Percentiles rank a stretch among this genome's conserved stretches.
These are phyloP conservation scores for Phascolomyces articulosus DNA, from an alignment of 371 early-diverging fungal species.

Conservation along the genomic window DNA sequence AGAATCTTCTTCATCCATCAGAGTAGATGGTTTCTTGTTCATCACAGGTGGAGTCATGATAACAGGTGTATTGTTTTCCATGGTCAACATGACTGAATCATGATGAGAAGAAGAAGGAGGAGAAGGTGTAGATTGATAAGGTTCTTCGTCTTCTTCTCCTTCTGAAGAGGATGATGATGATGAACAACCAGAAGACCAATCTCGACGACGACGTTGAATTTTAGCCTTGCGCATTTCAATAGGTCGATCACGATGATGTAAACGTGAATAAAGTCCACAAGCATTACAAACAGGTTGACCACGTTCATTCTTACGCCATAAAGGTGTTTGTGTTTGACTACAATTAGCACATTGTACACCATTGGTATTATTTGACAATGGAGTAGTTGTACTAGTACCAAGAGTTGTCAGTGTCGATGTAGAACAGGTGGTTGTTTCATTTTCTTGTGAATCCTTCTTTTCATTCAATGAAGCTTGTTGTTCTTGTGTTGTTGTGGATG, in stretches of 20 bases:
- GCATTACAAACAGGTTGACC: conserved; percentile 91
- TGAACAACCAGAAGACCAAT: conserved; percentile 36
- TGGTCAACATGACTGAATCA: no score
- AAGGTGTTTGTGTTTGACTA: conserved; percentile 82
- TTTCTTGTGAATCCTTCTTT: conserved; percentile 2
- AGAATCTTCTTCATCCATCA: conserved; percentile 31
- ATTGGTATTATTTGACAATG: not conserved
- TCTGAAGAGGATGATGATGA: not conserved
- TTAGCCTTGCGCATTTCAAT: conserved; percentile 66
- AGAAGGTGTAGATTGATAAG: no score
- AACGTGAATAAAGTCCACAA: conserved; percentile 86
- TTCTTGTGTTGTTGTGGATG: not conserved
- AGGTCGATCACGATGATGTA: conserved; percentile 73
- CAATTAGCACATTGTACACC: conserved; percentile 73
- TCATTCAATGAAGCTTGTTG: not conserved
- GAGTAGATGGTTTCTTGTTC: not conserved
- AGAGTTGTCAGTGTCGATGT: no score
- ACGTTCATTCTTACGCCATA: conserved; percentile 84
- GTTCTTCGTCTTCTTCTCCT: conserved; percentile 10
- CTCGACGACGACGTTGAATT: conserved; percentile 67
- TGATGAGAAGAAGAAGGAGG: not conserved
- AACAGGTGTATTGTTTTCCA: no score
- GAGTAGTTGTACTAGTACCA: not conserved
- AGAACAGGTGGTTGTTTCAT: not conserved
- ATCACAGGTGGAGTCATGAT: not conserved